Conservation (phyloP, 768 basidiomycete species). For the Lactarius pseudohatsudake region DNA sequence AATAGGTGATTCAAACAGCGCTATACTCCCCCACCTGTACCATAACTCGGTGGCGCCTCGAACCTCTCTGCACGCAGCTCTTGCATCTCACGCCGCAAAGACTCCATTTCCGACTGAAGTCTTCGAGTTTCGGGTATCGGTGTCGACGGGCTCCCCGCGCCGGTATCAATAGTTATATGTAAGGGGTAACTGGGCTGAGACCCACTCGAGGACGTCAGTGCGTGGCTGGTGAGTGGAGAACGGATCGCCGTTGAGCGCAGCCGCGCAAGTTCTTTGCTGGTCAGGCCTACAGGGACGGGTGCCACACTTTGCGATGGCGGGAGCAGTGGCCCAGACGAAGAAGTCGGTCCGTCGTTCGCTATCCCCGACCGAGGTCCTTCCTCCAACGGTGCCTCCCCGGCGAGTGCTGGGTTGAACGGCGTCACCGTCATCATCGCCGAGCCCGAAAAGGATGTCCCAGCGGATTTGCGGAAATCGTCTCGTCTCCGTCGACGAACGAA, state of each 20-base stretch:
- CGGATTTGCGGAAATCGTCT: not conserved
- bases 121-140: not conserved
- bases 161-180: no score
- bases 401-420: not conserved
- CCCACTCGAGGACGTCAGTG: no score
- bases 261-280: slow-evolving; percentile 20
- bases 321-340: no score
- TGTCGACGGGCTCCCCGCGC: not conserved
- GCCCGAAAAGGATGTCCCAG: not conserved
- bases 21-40: not conserved
- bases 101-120: slow-evolving; percentile 32
- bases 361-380: no score
- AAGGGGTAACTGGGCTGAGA: not conserved
- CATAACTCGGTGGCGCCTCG: slow-evolving; percentile 35
- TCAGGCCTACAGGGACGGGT: slow-evolving; percentile 4
- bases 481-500: not conserved
- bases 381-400: no score
- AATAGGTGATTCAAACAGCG: no score
- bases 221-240: not conserved
- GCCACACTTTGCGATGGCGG: not conserved
- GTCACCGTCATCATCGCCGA: not conserved
- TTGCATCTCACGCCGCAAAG: slow-evolving; percentile 32
- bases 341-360: no score
- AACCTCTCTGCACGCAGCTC: slow-evolving; percentile 31
- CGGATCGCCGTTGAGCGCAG: slow-evolving; percentile 2